Percentiles rank a stretch among this genome's conserved stretches.
Conservation (phyloP, 1,284 basidiomycete species). For the Trichosporon asahii region DNA sequence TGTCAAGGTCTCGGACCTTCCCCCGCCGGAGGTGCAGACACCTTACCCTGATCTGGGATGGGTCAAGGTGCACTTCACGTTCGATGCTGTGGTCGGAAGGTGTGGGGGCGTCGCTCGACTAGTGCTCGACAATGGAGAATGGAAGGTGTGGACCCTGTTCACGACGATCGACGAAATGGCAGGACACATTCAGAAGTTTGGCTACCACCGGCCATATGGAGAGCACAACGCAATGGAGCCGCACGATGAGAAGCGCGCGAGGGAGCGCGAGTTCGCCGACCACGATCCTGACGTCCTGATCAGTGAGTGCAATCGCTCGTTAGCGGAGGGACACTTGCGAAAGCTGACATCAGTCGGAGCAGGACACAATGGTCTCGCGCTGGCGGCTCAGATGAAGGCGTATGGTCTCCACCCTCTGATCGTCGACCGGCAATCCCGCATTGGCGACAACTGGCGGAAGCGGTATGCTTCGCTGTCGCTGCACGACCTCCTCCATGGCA, state of each 20-base stretch:
- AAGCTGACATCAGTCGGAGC: conserved; percentile 56
- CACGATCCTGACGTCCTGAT: neutral
- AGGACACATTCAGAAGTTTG: neutral
- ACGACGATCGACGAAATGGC: neutral
- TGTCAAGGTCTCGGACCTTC: neutral
- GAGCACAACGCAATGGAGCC: neutral
- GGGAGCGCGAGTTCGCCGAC: neutral
- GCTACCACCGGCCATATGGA: neutral
- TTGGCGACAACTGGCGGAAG: conserved; percentile 57
- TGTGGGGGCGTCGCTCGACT: neutral
- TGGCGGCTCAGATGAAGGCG: conserved; percentile 61
- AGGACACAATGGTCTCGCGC: conserved; percentile 63
- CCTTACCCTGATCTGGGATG: neutral
- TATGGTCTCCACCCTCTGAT: conserved; percentile 58
- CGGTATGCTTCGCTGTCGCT: conserved; percentile 61
- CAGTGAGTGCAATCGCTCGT: neutral
- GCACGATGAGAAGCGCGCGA: neutral
- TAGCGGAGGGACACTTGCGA: too few relatives aligned
- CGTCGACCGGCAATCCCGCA: conserved; percentile 57
- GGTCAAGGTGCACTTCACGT: neutral
- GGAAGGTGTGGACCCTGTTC: neutral
- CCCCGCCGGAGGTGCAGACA: neutral
- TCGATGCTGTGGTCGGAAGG: neutral
- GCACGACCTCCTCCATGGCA: conserved; percentile 60
- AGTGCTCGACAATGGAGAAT: neutral